phyloP scores from a whole-genome alignment of 1,284 basidiomycete genomes.

The Boletus coffeatus region DNA sequence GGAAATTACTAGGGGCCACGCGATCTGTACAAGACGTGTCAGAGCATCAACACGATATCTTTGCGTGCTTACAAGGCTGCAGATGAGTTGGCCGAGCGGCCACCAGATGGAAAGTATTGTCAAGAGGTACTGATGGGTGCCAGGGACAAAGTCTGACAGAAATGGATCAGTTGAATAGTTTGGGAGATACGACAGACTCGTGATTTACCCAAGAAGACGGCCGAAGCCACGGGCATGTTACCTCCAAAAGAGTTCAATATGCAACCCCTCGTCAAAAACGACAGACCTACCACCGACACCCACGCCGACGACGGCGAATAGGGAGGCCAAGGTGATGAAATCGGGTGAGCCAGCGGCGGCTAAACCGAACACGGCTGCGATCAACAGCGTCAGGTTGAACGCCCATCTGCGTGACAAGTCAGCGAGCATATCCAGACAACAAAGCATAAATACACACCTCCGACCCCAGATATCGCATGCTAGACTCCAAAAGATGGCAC shows the following conservation, averaged over 20 bases:
- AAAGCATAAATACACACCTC: constrained; percentile 30
- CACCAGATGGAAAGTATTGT: constrained; percentile 70
- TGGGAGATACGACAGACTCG: neutral
- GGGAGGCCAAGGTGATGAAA: constrained; percentile 39
- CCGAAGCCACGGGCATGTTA: constrained; percentile 59
- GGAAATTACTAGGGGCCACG: constrained; percentile 44
- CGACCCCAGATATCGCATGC: constrained; percentile 64
- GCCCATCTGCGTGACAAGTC: constrained; percentile 36
- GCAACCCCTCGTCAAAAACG: neutral
- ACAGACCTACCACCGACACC: constrained; percentile 40
- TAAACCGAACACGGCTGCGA: constrained; percentile 53
- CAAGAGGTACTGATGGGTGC: constrained; percentile 62
- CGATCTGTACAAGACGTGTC: constrained; percentile 26
- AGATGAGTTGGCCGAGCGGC: constrained; percentile 61
- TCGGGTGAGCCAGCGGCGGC: constrained; percentile 40
- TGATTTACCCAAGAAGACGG: constrained; percentile 52
- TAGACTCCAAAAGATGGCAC: constrained; percentile 61
- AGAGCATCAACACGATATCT: constrained; percentile 1
- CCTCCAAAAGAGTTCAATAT: constrained; percentile 25
- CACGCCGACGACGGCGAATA: constrained; percentile 40
- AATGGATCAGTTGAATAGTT: neutral
- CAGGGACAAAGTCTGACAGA: constrained; percentile 56
- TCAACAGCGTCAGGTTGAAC: constrained; percentile 60
- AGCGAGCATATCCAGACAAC: neutral
- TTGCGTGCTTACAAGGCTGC: constrained; percentile 46